phyloP scores from a whole-genome alignment of 139 green algal genomes.

The Yamagishiella unicocca region DNA sequence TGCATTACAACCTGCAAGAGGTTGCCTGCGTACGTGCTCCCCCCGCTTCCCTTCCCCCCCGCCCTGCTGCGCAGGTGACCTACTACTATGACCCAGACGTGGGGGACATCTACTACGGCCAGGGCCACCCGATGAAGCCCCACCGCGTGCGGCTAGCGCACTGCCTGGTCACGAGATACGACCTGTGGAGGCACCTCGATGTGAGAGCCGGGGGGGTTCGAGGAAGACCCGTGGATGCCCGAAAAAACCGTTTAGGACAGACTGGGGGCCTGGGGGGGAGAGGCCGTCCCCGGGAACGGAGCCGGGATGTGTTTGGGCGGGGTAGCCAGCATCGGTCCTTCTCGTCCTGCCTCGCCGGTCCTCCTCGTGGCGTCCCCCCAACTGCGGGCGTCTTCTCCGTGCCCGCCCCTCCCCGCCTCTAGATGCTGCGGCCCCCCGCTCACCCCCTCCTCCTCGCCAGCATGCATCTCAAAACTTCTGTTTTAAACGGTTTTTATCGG shows the following conservation, averaged over 20 bases:
- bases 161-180: constrained; percentile 93
- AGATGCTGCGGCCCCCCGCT: background rate
- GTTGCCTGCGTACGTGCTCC: no score
- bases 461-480: no score
- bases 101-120: constrained; percentile 96
- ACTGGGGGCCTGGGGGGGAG: background rate
- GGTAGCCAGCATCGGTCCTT: no score
- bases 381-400: no score
- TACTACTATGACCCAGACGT: constrained; percentile 98
- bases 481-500: no score
- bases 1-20: background rate
- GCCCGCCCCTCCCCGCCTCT: no score
- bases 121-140: constrained; percentile 93
- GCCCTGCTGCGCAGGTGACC: constrained; percentile 73
- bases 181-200: constrained; percentile 89
- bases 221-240: no score
- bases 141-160: constrained; percentile 96
- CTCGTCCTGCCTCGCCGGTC: no score
- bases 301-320: no score
- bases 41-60: background rate
- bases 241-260: background rate
- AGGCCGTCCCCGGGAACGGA: no score
- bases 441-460: background rate
- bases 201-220: no score
- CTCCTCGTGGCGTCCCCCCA: no score